Base-by-base conservation (phyloP, 352 stramenopile species). In the Ochromonadaceae sp. region DNA sequence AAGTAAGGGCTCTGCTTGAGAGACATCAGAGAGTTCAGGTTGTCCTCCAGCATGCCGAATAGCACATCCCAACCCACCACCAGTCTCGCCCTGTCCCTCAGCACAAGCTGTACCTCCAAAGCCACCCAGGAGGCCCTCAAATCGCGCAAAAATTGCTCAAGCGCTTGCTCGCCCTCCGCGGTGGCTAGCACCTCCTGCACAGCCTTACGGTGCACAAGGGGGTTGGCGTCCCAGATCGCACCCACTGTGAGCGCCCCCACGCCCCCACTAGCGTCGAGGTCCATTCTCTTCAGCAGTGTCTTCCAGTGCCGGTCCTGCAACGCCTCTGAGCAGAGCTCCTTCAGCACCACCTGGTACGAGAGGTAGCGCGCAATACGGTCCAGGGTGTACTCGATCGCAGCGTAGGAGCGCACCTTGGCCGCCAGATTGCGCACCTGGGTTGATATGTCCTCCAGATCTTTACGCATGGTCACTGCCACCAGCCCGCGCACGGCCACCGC, bases 1-100 rank as follows among this genome's bases (percentile, higher is more conserved):
- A 98, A 99, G 72, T 98, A 98, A 2, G 95, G 95, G 9, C 88
- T 97, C 48, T 95, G 91, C 67, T 97, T 98, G 92, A 99, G 99
- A 46, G 93, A 92, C 38, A 79, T 80, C 46, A 99, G 82, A 35
- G 89, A 94, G 59, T 93, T 95, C 57, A 98, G 82, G 70, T 99
- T 91, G 69, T 99, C 95, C 67, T 99, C 95, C n/a, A 99, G 79
- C 69, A 95, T 93, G 0, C 85, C 84, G 73, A 99, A 99, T 60
- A 99, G 86, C 58, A 96, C 87, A 70, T 99, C 95, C 92, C 93
- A 99, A 2, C 90, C 90, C 57, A 84, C 83, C 76, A 99, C 97
- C 35, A 99, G 85, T 38, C 94, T 88, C 48, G 95, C 95, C 15
- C 87, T 80, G 59, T 91, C 76, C 57, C 89, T 92, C 1, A 86